Evolutionary conservation across 331 rosid species (phyloP), one percentile per base, ranked within the genome.

Genomic region (Acacia pycnantha): DNA sequence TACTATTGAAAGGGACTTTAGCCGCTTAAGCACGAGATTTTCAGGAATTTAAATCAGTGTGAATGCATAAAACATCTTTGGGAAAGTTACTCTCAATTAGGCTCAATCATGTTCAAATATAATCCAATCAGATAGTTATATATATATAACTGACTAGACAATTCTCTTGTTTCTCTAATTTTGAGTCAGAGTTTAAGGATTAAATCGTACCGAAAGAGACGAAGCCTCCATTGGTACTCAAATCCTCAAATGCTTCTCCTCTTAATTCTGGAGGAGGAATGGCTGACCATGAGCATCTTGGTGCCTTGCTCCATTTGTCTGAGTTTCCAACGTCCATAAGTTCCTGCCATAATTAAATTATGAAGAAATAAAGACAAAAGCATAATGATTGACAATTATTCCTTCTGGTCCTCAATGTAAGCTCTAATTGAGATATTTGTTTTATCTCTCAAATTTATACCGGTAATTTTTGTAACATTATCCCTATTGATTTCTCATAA

Each of bases 191-290:
- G 13, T 24, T 2, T 24, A 58, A n/a, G 5, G 31, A 15, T 3
- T 5, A 1, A 78, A 77, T 41, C 73, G 11, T 93, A 93, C 98
- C 98, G 18, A 95, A 92, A 76, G 97, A 84, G 88, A 93, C 92
- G 81, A 95, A 95, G 69, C 98, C 99, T 82, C 97, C 97, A 79
- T 91, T 88, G 19, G 99, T 95, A 89, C 90, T 92, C 90, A 95
- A 86, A 87, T 95, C 98, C 84, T 92, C 93, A 16, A 93, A 84
- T 83, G 86, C 80, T 83, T 92, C 98, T 85, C 98, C 99, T 85
- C 90, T 89, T 77, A 95, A 82, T 77, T 92, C 99, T 46, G 97
- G 94, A 65, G 99, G 94, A 74, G 99, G 99, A 86, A 95, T 95
- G 77, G 99, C 93, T 70, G 99, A 90, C 97, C 99, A 95, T 73